phyloP scores from a whole-genome alignment of 83 land plant genomes.

The Isoetes engelmannii region DNA sequence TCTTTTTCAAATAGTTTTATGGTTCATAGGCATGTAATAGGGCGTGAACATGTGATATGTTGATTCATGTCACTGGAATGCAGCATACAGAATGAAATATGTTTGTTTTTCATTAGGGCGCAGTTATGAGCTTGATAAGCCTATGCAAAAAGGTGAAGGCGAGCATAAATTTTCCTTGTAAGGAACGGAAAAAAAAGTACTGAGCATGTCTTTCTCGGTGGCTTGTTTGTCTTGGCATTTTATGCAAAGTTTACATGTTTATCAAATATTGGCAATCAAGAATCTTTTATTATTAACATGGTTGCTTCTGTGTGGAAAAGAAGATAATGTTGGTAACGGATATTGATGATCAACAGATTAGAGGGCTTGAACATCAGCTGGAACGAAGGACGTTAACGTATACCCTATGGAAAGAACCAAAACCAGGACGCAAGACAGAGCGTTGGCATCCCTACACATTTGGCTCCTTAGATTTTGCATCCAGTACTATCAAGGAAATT shows the following conservation, averaged over 20 bases:
- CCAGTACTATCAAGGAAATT: slow-evolving; percentile 1
- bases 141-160: too few species aligned
- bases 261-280: too few species aligned
- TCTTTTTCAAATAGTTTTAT: too few species aligned
- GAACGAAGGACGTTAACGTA: slow-evolving; percentile 7
- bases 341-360: slow-evolving; percentile 2
- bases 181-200: not conserved
- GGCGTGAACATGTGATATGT: too few species aligned
- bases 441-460: slow-evolving; percentile 18
- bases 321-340: not conserved
- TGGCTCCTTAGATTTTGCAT: not conserved
- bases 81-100: too few species aligned
- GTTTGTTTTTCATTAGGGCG: too few species aligned
- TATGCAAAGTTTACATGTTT: too few species aligned
- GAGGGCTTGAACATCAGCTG: not conserved
- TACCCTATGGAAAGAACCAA: slow-evolving; percentile 11
- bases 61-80: too few species aligned
- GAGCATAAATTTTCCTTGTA: too few species aligned
- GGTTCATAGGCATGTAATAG: too few species aligned
- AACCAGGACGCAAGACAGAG: not conserved
- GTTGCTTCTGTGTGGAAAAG: not conserved
- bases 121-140: too few species aligned
- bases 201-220: not conserved
- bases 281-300: not conserved
- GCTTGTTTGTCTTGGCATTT: too few species aligned